Evolutionary conservation across 2,329 filamentous ascomycete genomes (phyloP).

Genomic region (Metarhizium robertsii): DNA sequence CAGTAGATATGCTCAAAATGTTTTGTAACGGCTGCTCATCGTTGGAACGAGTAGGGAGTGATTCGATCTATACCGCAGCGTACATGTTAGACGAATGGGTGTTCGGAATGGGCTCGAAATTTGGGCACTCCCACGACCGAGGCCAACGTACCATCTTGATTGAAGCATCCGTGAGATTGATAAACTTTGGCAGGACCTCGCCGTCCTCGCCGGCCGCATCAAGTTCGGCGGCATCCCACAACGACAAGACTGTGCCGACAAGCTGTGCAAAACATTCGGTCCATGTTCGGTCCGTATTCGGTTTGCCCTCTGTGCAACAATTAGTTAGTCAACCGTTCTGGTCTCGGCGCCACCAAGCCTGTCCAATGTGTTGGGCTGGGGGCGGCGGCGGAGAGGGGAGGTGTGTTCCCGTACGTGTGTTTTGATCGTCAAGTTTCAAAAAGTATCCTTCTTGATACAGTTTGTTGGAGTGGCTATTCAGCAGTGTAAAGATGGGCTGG

Average conservation of each 20-base stretch:
- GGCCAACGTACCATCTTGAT: conserved; percentile 76
- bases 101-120: not conserved
- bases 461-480: conserved; percentile 94
- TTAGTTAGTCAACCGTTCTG: conserved; percentile 2
- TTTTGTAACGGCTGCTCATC: conserved; percentile 81
- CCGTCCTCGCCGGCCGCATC: conserved; percentile 79
- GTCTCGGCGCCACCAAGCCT: not conserved
- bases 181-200: conserved; percentile 83
- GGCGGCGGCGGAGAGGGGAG: not conserved
- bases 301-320: conserved; percentile 60
- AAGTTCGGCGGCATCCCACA: conserved; percentile 91
- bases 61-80: conserved; percentile 57
- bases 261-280: conserved; percentile 95
- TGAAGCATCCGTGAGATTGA: conserved; percentile 94
- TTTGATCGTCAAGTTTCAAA: conserved; percentile 89
- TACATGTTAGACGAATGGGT: not conserved
- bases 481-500: conserved; percentile 83
- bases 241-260: conserved; percentile 84
- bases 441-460: conserved; percentile 98
- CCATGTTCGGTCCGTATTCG: conserved; percentile 82
- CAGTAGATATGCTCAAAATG: conserved; percentile 90
- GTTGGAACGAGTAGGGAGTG: conserved; percentile 70
- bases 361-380: not conserved
- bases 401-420: conserved; percentile 58
- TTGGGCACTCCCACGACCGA: not conserved